phyloP scores from a whole-genome alignment of 1,284 basidiomycete species.

The Ustilago hordei region DNA sequence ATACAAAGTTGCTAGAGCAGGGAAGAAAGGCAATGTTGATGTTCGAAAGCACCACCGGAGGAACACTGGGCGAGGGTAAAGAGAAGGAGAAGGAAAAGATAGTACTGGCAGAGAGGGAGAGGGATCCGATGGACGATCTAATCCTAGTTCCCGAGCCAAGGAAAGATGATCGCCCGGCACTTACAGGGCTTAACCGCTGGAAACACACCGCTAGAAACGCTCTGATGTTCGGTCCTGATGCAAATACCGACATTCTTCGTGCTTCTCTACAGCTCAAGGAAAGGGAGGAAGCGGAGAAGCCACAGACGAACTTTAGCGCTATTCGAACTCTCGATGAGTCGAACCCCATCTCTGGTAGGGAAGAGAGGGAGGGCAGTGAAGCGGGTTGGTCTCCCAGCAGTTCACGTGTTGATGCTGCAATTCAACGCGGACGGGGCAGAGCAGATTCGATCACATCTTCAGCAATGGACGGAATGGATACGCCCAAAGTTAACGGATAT shows the following conservation, averaged over 20 bases:
- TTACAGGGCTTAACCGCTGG: constrained; percentile 23
- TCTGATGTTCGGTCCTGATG: constrained; percentile 60
- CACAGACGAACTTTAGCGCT: constrained; percentile 21
- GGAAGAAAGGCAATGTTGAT: not conserved
- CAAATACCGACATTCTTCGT: constrained; percentile 33
- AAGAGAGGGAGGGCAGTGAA: constrained; percentile 22
- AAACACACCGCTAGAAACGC: constrained; percentile 56
- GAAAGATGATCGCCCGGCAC: constrained; percentile 25
- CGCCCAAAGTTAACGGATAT: constrained; percentile 57
- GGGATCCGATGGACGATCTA: constrained; percentile 30
- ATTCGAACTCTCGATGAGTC: constrained; percentile 9
- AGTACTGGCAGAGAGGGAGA: not conserved
- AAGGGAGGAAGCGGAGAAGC: not conserved
- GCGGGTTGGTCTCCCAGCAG: constrained; percentile 50
- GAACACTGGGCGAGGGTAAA: not conserved
- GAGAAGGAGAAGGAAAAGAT: not conserved
- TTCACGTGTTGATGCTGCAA: constrained; percentile 61
- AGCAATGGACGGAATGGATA: not conserved
- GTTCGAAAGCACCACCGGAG: not conserved
- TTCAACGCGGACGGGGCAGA: constrained; percentile 31
- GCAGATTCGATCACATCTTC: constrained; percentile 12
- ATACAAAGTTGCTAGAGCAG: constrained; percentile 19
- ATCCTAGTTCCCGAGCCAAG: constrained; percentile 31
- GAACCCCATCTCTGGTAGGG: not conserved
- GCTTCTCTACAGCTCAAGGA: not conserved